These are phyloP conservation scores for Teratosphaeria zuluensis DNA, from an alignment of 2,329 filamentous ascomycete genomes.

Conservation along the genomic window DNA sequence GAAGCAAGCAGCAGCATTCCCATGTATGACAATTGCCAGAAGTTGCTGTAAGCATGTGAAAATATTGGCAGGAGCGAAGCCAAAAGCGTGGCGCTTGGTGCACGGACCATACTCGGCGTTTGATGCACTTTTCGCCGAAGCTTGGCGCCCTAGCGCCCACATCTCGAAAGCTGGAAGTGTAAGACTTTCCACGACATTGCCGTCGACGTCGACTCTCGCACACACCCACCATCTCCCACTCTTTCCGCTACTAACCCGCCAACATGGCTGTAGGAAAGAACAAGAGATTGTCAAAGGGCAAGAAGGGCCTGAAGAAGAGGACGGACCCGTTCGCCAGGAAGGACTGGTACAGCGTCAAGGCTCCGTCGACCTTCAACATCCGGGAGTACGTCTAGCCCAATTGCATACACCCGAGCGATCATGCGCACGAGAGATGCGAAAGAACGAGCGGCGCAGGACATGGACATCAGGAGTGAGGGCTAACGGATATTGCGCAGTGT, in stretches of 20 bases:
- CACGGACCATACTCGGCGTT: background rate
- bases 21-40: too few relatives aligned
- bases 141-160: background rate
- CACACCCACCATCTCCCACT: conserved; percentile 6
- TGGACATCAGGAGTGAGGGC: background rate
- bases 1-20: too few relatives aligned
- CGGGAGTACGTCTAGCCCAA: conserved; percentile 67
- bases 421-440: background rate
- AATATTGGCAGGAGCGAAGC: background rate
- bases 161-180: background rate
- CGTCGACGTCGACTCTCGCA: conserved; percentile 8
- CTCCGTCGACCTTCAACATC: conserved; percentile 88
- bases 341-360: conserved; percentile 99
- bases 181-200: background rate
- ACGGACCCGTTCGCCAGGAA: conserved; percentile 96
- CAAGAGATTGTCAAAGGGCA: conserved; percentile 99
- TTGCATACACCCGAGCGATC: conserved; percentile 1
- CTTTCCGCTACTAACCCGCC: conserved; percentile 17
- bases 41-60: background rate
- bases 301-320: conserved; percentile 99
- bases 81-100: background rate
- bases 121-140: too few relatives aligned
- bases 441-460: background rate
- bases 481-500: conserved; percentile 55
- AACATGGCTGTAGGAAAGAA: conserved; percentile 82